Conservation (phyloP, 108 stramenopile species). For the Discostella stelligeroides region DNA sequence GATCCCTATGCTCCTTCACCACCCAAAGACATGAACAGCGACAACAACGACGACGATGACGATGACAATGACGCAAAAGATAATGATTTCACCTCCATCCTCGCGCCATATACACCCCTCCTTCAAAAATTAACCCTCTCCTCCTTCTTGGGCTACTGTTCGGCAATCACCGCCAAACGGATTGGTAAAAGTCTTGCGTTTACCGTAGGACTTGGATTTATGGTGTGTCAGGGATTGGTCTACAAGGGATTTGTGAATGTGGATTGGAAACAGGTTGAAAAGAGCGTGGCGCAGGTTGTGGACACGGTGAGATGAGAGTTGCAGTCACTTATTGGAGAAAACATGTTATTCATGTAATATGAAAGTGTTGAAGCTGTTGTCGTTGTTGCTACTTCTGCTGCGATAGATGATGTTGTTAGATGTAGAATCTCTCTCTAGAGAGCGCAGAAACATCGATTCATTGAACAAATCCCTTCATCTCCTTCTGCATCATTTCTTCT, state of each 20-base stretch:
- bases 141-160: conserved; percentile 85
- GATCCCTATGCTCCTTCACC: conserved; percentile 17
- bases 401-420: too few relatives aligned
- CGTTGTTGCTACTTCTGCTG: too few relatives aligned
- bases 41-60: conserved; percentile 4
- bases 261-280: conserved; percentile 86
- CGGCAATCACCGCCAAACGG: conserved; percentile 81
- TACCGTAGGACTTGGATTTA: conserved; percentile 75
- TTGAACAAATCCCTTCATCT: too few relatives aligned
- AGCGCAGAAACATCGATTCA: too few relatives aligned
- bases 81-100: conserved; percentile 3
- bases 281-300: conserved; percentile 60
- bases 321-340: not conserved
- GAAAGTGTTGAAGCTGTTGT: too few relatives aligned
- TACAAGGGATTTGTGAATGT: conserved; percentile 79
- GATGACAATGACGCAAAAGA: conserved; percentile 5
- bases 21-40: too few relatives aligned
- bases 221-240: conserved; percentile 70
- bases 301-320: conserved; percentile 58
- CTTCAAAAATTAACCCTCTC: conserved; percentile 73
- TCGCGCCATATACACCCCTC: conserved; percentile 40
- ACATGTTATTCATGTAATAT: too few relatives aligned
- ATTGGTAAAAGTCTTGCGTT: conserved; percentile 81
- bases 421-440: too few relatives aligned
- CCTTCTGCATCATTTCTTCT: too few relatives aligned